Base-by-base conservation (phyloP, 2,329 filamentous ascomycete genomes). In the Fusarium kyushuense region DNA sequence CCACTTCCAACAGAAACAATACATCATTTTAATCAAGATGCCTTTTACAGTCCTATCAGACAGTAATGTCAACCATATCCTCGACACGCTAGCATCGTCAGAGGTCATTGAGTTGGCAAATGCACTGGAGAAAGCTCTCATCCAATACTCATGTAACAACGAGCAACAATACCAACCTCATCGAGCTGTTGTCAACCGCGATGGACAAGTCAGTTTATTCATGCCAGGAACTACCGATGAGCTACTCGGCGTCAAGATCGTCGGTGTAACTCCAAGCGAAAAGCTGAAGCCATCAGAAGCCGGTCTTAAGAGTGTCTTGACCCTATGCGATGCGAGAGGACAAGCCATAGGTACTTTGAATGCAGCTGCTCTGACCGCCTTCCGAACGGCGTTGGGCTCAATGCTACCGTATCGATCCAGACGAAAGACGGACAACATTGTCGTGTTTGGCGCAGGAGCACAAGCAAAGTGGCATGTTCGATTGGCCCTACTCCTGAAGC, bases 381-480 rank as follows among this genome's bases (percentile, higher is more conserved):
- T 92, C 78, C 84, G 90, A 45, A 92, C 90, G 0, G 87, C 89
- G 0, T 79, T 92, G 14, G 86, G 87, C 0, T 85, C 86, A 14
- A 86, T 90, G 58, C 82, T 91, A 69, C 83, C 90, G 19, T 87
- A 87, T 74, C 77, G 71, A 12, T 75, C 68, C 27, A 67, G 73
- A 4, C 52, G 56, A 48, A 59, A 58, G 23, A 75, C 74, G 0
- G 61, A 73, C 19, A 88, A 87, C 23, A 75, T 92, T 5, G 84
- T 88, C 5, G 86, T 92, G 17, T 92, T 92, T 71, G 90, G 90
- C 3, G 89, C 89, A 0, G 90, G 90, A 21, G 88, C 87, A 68
- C 90, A 92, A 77, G 90, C 90, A 1, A 88, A 90, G 73, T 93
- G 90, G 90, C 90, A 92, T 71, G 86, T 91, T 16, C 84, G 89